These are phyloP conservation scores for Ogataea pilisensis DNA, from an alignment of 805 yeast genomes.

Conservation along the genomic window DNA sequence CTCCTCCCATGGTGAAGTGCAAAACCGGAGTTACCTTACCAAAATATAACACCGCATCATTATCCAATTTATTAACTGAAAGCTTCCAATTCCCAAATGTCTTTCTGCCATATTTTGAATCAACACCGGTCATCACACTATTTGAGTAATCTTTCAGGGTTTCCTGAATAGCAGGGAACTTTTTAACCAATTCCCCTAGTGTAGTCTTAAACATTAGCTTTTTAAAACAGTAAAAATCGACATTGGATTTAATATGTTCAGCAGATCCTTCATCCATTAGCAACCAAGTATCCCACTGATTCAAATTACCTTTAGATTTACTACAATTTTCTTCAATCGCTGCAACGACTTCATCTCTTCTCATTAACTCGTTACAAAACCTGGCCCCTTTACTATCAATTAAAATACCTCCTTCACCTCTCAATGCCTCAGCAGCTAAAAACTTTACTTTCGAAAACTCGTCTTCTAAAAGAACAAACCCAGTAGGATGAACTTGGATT, in stretches of 20 bases:
- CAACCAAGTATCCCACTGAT: slow-evolving; percentile 38
- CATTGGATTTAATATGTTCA: slow-evolving; percentile 42
- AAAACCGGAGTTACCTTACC: slow-evolving; percentile 53
- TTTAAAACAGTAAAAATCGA: slow-evolving; percentile 53
- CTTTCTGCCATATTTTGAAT: slow-evolving; percentile 10
- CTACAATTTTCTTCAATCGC: slow-evolving; percentile 43
- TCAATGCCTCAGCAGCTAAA: slow-evolving; percentile 61
- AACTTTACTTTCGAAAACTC: slow-evolving; percentile 36
- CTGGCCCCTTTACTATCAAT: slow-evolving; percentile 43
- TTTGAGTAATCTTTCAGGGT: slow-evolving; percentile 10
- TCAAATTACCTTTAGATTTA: slow-evolving; percentile 16
- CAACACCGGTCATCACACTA: slow-evolving; percentile 3
- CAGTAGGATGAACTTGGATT: slow-evolving; percentile 68
- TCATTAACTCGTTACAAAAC: slow-evolving; percentile 57
- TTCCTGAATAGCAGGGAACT: slow-evolving; percentile 24
- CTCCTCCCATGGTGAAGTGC: slow-evolving; percentile 70
- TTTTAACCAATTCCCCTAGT: slow-evolving; percentile 39
- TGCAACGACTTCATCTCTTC: slow-evolving; percentile 57
- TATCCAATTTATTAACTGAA: slow-evolving; percentile 3
- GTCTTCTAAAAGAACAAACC: slow-evolving; percentile 47
- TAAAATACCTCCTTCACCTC: slow-evolving; percentile 65
- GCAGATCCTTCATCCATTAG: slow-evolving; percentile 46
- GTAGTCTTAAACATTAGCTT: slow-evolving; percentile 47
- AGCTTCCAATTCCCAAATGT: slow-evolving; percentile 19
- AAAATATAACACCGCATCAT: slow-evolving; percentile 37